Evolutionary conservation across 495 filamentous ascomycete genomes (phyloP).

Genomic region (Podospora pseudocomata): DNA sequence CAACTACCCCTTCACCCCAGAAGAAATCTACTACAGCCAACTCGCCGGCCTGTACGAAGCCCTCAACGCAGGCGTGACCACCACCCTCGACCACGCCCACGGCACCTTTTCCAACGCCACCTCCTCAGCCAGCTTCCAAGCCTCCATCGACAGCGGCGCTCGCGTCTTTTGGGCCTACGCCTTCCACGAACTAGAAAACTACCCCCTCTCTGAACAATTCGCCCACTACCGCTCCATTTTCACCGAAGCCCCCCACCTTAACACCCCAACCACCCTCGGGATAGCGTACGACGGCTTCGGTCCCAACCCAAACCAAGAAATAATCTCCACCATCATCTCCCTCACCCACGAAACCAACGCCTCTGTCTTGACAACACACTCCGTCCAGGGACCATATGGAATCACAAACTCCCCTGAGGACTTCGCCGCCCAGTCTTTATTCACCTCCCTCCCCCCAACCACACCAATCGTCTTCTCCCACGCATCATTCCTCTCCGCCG

Average conservation of each 20-base stretch:
- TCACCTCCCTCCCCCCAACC: conserved; percentile 32
- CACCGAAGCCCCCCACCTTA: conserved; percentile 10
- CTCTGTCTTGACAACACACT: conserved; percentile 37
- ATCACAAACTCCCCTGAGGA: conserved; percentile 34
- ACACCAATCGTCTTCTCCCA: conserved; percentile 45
- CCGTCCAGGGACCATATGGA: conserved; percentile 34
- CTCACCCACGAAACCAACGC: conserved; percentile 27
- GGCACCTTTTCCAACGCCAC: conserved; percentile 28
- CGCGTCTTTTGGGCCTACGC: conserved; percentile 41
- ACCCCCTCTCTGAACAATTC: conserved; percentile 30
- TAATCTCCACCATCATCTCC: conserved; percentile 28
- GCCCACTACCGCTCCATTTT: conserved; percentile 31
- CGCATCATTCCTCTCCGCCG: conserved; percentile 29
- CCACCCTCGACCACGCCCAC: conserved; percentile 34
- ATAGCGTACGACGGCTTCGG: conserved; percentile 40
- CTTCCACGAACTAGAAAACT: conserved; percentile 25
- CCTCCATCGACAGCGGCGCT: conserved; percentile 39
- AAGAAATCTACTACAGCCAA: conserved; percentile 42
- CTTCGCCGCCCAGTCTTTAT: conserved; percentile 18
- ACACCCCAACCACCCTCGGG: conserved; percentile 29
- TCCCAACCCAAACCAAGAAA: conserved; percentile 19
- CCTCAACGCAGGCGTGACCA: conserved; percentile 38
- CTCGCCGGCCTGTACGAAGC: conserved; percentile 41
- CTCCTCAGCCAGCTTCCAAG: conserved; percentile 36
- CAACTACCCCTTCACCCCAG: conserved; percentile 19